A percentile compares a stretch with the other conserved stretches of the same genome.
Conservation (phyloP, 352 stramenopile species). For the Blastocystis sp. region DNA sequence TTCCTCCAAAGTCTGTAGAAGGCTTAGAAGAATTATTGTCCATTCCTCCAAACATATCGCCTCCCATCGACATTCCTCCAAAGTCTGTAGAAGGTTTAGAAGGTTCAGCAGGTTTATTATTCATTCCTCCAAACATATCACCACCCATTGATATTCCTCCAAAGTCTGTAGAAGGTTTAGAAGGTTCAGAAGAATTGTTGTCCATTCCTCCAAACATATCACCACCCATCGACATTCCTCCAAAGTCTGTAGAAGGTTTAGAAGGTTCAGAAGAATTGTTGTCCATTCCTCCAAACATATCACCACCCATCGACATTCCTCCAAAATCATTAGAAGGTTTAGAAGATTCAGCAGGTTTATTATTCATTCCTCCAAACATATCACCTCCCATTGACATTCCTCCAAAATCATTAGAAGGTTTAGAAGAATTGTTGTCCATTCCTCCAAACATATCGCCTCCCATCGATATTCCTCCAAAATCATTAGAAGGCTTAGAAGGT, state of each 20-base stretch:
- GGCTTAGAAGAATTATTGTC: background rate
- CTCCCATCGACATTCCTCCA: constrained; percentile 6
- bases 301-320: constrained; percentile 30
- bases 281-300: constrained; percentile 38
- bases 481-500: background rate
- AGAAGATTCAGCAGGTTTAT: background rate
- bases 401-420: background rate
- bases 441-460: constrained; percentile 21
- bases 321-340: constrained; percentile 8
- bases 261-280: background rate
- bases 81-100: background rate
- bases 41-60: constrained; percentile 54
- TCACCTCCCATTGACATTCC: constrained; percentile 32
- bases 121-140: background rate
- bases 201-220: constrained; percentile 45
- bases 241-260: background rate
- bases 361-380: constrained; percentile 59
- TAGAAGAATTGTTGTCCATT: background rate
- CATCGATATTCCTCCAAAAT: background rate
- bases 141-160: background rate
- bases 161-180: background rate
- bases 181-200: background rate
- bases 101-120: background rate
- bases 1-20: background rate
- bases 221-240: background rate